A percentile compares a stretch with the other conserved stretches of the same genome.
Evolutionary conservation across 495 filamentous ascomycete species (phyloP).

Genomic region (Aspergillus wentii): DNA sequence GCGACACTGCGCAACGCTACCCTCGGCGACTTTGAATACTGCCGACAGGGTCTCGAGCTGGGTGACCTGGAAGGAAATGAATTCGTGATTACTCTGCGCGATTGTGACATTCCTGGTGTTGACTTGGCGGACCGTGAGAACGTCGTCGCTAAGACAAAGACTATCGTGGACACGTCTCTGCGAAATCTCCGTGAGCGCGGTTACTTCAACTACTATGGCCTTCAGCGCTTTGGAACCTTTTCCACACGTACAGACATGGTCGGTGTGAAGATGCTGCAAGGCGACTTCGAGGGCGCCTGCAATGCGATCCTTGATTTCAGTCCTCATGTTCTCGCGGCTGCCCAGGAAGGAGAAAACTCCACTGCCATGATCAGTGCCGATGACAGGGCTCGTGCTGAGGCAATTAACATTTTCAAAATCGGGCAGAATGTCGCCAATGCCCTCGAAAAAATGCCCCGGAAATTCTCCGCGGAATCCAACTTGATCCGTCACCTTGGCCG

Average conservation of each 20-base stretch:
- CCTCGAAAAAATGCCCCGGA: slow-evolving; percentile 64
- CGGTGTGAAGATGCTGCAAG: slow-evolving; percentile 76
- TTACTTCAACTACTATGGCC: slow-evolving; percentile 94
- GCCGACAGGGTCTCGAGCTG: slow-evolving; percentile 62
- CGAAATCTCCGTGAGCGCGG: slow-evolving; percentile 56
- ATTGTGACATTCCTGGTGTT: slow-evolving; percentile 60
- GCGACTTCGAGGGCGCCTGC: slow-evolving; percentile 73
- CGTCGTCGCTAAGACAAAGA: slow-evolving; percentile 36
- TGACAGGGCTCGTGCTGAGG: slow-evolving; percentile 69
- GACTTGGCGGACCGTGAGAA: slow-evolving; percentile 32
- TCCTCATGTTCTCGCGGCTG: slow-evolving; percentile 45
- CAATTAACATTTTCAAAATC: slow-evolving; percentile 64
- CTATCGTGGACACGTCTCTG: slow-evolving; percentile 53
- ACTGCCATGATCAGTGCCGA: slow-evolving; percentile 54
- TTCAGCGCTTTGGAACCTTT: slow-evolving; percentile 91
- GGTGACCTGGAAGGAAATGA: slow-evolving; percentile 86
- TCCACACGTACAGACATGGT: slow-evolving; percentile 72
- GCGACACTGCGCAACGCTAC: slow-evolving; percentile 54
- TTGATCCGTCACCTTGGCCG: slow-evolving; percentile 69
- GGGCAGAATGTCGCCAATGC: slow-evolving; percentile 52
- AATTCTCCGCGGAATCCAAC: slow-evolving; percentile 71
- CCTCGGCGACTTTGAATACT: slow-evolving; percentile 74
- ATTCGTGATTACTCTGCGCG: slow-evolving; percentile 84
- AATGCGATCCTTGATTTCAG: slow-evolving; percentile 65
- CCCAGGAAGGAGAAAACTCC: slow-evolving; percentile 29